Percentiles rank a stretch among this genome's conserved stretches.
These are phyloP conservation scores for Vitis hybrid DNA, from an alignment of 177 flowering plant species.

Conservation along the genomic window DNA sequence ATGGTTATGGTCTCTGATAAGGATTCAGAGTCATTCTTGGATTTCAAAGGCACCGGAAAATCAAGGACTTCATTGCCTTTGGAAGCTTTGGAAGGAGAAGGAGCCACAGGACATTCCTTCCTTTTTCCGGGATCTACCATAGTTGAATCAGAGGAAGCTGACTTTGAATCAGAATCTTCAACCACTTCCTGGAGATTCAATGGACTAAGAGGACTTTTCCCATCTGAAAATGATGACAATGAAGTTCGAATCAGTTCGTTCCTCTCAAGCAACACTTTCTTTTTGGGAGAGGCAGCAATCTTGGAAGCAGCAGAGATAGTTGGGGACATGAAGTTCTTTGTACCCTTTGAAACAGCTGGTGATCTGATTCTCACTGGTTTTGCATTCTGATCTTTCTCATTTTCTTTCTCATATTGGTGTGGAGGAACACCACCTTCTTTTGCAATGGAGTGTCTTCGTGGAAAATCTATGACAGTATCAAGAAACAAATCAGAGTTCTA, in stretches of 20 bases:
- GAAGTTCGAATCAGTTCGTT: slow-evolving; percentile 52
- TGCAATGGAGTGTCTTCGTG: slow-evolving; percentile 34
- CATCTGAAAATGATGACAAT: slow-evolving; percentile 33
- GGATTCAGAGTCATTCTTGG: slow-evolving; percentile 11
- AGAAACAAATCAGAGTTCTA: slow-evolving; percentile 3
- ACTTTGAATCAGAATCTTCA: slow-evolving; percentile 13
- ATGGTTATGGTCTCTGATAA: slow-evolving; percentile 11
- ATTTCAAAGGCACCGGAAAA: slow-evolving; percentile 17
- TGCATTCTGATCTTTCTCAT: slow-evolving; percentile 38
- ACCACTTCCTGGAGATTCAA: slow-evolving; percentile 8
- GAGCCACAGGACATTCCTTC: slow-evolving; percentile 4
- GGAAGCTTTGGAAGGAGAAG: slow-evolving; percentile 11
- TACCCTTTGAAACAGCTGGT: slow-evolving; percentile 39
- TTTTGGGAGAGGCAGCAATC: slow-evolving; percentile 61
- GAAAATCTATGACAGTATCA: slow-evolving; percentile 33
- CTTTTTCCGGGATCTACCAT: slow-evolving; percentile 12
- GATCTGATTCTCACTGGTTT: slow-evolving; percentile 32
- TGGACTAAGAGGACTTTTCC: slow-evolving; percentile 27
- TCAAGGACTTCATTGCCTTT: slow-evolving; percentile 10
- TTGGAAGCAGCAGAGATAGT: slow-evolving; percentile 85
- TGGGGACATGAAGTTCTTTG: slow-evolving; percentile 82
- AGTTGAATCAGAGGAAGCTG: slow-evolving; percentile 4
- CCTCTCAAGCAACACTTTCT: slow-evolving; percentile 60
- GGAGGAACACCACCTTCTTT: slow-evolving; percentile 29
- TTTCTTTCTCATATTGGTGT: slow-evolving; percentile 52